Evolutionary conservation across 345 rosid genomes (phyloP).

Genomic region (Rhodamnia rubescens): DNA sequence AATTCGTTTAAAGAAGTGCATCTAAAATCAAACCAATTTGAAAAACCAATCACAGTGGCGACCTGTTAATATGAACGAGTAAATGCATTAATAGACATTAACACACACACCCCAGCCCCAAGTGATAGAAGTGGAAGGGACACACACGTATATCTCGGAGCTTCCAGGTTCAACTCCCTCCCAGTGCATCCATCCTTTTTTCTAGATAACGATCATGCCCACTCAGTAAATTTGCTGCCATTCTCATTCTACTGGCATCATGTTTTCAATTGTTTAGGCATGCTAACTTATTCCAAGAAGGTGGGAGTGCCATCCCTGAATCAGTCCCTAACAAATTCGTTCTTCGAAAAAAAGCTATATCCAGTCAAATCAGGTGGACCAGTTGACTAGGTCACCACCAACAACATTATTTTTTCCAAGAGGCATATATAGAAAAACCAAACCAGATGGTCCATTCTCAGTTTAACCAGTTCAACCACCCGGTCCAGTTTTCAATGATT

Average conservation of each 20-base stretch:
- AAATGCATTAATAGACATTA: too few species aligned
- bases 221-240: neutral
- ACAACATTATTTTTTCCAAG: neutral
- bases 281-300: neutral
- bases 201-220: neutral
- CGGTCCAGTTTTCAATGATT: neutral
- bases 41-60: too few species aligned
- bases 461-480: too few species aligned
- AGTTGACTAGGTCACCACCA: neutral
- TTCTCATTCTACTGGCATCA: neutral
- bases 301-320: neutral
- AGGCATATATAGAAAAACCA: neutral
- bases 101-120: too few species aligned
- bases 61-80: too few species aligned
- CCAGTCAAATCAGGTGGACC: neutral
- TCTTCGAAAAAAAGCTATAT: neutral
- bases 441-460: neutral
- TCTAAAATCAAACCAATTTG: neutral
- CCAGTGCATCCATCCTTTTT: neutral
- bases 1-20: neutral
- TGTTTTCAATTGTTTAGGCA: neutral
- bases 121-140: too few species aligned
- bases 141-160: too few species aligned
- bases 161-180: neutral
- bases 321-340: neutral